phyloP scores from a whole-genome alignment of 1,284 basidiomycete genomes.

The Cryptococcus amylolentus region DNA sequence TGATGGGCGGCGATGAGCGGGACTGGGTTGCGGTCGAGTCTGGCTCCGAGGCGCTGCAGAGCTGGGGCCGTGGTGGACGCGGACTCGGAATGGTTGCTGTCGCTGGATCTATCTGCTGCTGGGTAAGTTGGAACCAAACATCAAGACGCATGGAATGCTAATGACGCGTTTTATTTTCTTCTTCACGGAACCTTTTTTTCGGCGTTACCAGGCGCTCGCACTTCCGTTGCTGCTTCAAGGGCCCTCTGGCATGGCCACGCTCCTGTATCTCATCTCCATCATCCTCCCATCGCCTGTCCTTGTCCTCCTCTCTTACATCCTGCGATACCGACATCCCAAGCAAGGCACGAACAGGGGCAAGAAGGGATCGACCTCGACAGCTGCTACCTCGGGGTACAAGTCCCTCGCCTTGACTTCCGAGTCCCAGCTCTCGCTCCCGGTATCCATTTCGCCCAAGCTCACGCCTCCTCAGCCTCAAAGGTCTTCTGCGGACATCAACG shows the following conservation, averaged over 20 bases:
- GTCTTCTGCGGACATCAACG: conserved; percentile 7
- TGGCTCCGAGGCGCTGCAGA: conserved; percentile 20
- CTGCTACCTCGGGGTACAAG: conserved; percentile 16
- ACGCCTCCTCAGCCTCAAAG: conserved; percentile 22
- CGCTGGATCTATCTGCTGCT: conserved; percentile 16
- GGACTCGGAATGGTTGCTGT: conserved; percentile 28
- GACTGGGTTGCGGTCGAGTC: conserved; percentile 32
- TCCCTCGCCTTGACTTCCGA: conserved; percentile 28
- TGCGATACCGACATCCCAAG: conserved; percentile 22
- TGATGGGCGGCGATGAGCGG: conserved; percentile 24
- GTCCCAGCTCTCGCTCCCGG: conserved; percentile 31
- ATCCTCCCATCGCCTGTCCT: conserved; percentile 29
- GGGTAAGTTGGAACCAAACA: conserved; percentile 18
- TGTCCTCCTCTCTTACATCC: conserved; percentile 23
- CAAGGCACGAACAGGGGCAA: conserved; percentile 4
- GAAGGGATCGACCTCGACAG: conserved; percentile 16
- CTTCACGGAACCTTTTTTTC: background rate
- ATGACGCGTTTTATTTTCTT: background rate
- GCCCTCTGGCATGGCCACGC: conserved; percentile 10
- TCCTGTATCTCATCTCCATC: conserved; percentile 25
- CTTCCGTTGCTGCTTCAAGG: conserved; percentile 24
- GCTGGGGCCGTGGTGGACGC: conserved; percentile 24
- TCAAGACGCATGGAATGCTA: background rate
- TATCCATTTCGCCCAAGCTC: conserved; percentile 30
- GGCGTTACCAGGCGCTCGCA: conserved; percentile 18